Percentiles rank a stretch among this genome's conserved stretches.
These are phyloP conservation scores for Persicaria maculosa DNA, from an alignment of 148 eudicot genomes.

Conservation along the genomic window DNA sequence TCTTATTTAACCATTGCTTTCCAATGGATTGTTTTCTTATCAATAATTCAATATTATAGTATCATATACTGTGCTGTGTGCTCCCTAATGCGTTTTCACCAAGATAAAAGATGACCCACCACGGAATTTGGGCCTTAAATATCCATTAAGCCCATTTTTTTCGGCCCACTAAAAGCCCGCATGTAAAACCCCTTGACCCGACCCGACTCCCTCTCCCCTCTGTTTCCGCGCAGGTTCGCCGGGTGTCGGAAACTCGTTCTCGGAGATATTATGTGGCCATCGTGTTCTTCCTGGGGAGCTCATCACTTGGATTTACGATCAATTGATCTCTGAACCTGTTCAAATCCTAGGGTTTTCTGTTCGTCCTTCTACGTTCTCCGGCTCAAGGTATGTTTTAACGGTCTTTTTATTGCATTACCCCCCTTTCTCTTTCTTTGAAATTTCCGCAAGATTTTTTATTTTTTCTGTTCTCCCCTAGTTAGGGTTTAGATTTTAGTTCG, in stretches of 20 bases:
- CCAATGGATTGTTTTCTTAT: no score
- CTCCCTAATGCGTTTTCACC: no score
- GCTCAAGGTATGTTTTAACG: not conserved
- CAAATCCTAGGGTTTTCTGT: not conserved
- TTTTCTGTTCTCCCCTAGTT: not conserved
- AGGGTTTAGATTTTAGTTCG: not conserved
- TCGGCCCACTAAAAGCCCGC: no score
- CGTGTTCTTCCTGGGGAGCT: not conserved
- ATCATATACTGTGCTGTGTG: no score
- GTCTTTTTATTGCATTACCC: not conserved
- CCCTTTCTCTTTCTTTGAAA: not conserved
- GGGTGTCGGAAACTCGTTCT: not conserved
- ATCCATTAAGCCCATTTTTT: no score
- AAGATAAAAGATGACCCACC: no score
- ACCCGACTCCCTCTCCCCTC: not conserved
- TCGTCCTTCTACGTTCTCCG: not conserved
- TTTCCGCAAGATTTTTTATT: not conserved
- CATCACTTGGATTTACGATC: not conserved
- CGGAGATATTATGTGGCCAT: not conserved
- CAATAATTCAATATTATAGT: no score
- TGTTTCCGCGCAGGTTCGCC: not conserved
- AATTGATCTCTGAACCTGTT: not conserved
- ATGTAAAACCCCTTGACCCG: not conserved
- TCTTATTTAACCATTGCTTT: no score
- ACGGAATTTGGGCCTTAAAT: no score